Conservation (phyloP, 192 early-diverging fungal genomes). For the Rhizophagus sp. region DNA sequence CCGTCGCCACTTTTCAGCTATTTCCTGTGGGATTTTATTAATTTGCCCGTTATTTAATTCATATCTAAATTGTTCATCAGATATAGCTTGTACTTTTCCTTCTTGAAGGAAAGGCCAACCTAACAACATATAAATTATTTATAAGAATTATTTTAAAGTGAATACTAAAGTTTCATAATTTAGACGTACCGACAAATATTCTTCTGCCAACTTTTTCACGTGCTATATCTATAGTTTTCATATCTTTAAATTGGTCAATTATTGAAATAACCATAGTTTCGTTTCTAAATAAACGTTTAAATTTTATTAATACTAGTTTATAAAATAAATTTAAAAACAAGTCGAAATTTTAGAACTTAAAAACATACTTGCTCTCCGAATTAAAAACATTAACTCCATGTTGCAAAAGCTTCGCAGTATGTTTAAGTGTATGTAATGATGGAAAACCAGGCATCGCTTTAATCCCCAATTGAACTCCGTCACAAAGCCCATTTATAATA, state of each 20-base stretch:
- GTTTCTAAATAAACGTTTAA: slow-evolving; percentile 48
- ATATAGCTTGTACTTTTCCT: slow-evolving; percentile 70
- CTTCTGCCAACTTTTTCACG: slow-evolving; percentile 55
- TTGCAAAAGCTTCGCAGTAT: slow-evolving; percentile 66
- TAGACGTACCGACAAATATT: slow-evolving; percentile 61
- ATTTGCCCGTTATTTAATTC: slow-evolving; percentile 49
- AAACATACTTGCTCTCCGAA: slow-evolving; percentile 62
- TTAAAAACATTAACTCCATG: slow-evolving; percentile 89
- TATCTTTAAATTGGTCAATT: slow-evolving; percentile 51
- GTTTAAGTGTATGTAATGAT: slow-evolving; percentile 75
- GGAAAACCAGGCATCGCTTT: slow-evolving; percentile 85
- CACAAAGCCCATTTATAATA: slow-evolving; percentile 60
- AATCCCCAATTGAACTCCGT: slow-evolving; percentile 63
- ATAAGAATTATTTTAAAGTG: background rate
- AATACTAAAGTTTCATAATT: background rate
- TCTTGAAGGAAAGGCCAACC: slow-evolving; percentile 91
- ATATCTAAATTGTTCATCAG: slow-evolving; percentile 68
- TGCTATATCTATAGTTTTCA: slow-evolving; percentile 58
- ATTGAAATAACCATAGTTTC: slow-evolving; percentile 73
- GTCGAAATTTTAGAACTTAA: background rate
- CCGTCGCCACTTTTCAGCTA: slow-evolving; percentile 57
- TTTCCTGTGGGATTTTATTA: slow-evolving; percentile 42
- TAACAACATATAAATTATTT: slow-evolving; percentile 31
- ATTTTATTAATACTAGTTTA: background rate
- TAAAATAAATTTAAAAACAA: background rate